Conservation (phyloP, 306 rosid species). For the Comarum palustre region DNA sequence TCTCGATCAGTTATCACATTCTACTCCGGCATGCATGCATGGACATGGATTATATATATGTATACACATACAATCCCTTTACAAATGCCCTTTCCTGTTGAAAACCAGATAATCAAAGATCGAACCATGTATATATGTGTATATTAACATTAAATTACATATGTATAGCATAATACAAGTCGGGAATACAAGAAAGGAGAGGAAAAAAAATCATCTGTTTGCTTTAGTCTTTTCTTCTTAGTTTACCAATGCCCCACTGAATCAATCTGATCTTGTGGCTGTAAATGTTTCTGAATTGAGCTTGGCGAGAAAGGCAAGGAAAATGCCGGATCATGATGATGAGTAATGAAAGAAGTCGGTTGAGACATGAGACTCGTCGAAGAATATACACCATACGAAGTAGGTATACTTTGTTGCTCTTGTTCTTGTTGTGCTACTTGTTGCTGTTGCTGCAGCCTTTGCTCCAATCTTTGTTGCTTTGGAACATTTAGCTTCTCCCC, state of each 20-base stretch:
- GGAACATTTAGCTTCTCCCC: conserved; percentile 65
- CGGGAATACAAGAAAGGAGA: not conserved
- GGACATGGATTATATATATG: not conserved
- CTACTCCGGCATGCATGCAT: not conserved
- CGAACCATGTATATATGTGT: not conserved
- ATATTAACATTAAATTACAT: conserved; percentile 2
- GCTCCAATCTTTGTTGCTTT: conserved; percentile 46
- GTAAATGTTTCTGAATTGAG: conserved; percentile 57
- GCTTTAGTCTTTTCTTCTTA: not conserved
- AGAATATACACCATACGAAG: conserved; percentile 37
- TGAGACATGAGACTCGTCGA: conserved; percentile 47
- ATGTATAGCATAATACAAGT: conserved; percentile 3
- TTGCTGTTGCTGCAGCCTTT: conserved; percentile 19
- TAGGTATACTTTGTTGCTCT: conserved; percentile 25
- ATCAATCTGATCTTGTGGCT: conserved; percentile 36
- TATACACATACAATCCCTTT: not conserved
- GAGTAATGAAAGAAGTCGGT: conserved; percentile 38
- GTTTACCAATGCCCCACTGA: conserved; percentile 19
- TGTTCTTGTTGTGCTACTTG: conserved; percentile 28
- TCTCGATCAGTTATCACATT: too few relatives aligned
- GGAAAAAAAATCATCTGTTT: not conserved
- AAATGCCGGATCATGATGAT: conserved; percentile 36
- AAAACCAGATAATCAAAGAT: not conserved
- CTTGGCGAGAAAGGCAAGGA: conserved; percentile 49
- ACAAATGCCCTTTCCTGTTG: not conserved